phyloP scores from a whole-genome alignment of 768 basidiomycete genomes.

The Mrakia blollopis region DNA sequence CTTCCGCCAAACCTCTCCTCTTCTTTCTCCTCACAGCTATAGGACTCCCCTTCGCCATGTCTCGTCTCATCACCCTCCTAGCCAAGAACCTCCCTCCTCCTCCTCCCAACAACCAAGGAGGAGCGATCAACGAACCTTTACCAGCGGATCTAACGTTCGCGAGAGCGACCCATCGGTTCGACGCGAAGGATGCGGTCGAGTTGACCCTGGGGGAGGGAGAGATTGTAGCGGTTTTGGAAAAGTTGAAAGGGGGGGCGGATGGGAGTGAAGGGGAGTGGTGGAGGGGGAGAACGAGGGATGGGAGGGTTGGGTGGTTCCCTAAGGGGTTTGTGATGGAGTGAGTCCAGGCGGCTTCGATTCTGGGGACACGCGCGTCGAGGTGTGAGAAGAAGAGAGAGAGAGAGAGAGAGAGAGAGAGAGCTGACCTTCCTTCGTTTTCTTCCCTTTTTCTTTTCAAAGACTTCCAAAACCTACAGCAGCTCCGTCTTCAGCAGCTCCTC shows the following conservation, averaged over 20 bases:
- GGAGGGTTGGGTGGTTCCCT: slow-evolving; percentile 92
- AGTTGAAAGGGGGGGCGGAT: slow-evolving; percentile 58
- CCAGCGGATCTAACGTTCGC: slow-evolving; percentile 58
- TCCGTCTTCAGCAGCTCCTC: neutral
- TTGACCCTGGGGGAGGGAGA: slow-evolving; percentile 78
- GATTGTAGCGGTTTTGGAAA: slow-evolving; percentile 85
- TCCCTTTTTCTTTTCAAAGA: neutral
- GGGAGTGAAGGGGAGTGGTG: slow-evolving; percentile 76
- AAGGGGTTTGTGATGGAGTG: slow-evolving; percentile 64
- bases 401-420: neutral
- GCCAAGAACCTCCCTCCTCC: slow-evolving; percentile 53
- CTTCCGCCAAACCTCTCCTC: slow-evolving; percentile 82
- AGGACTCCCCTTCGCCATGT: slow-evolving; percentile 90
- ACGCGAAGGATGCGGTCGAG: slow-evolving; percentile 68
- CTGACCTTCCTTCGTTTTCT: neutral
- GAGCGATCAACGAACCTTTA: neutral
- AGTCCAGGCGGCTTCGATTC: neutral
- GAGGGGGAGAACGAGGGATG: slow-evolving; percentile 87
- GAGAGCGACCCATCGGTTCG: slow-evolving; percentile 72
- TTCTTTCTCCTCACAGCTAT: slow-evolving; percentile 90
- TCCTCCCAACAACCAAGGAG: neutral
- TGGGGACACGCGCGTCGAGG: neutral
- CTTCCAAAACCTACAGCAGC: slow-evolving; percentile 3
- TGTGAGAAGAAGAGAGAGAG: neutral
- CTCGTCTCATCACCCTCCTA: slow-evolving; percentile 74